Base-by-base conservation (phyloP, 257 asterid species). In the Agastache rugosa region DNA sequence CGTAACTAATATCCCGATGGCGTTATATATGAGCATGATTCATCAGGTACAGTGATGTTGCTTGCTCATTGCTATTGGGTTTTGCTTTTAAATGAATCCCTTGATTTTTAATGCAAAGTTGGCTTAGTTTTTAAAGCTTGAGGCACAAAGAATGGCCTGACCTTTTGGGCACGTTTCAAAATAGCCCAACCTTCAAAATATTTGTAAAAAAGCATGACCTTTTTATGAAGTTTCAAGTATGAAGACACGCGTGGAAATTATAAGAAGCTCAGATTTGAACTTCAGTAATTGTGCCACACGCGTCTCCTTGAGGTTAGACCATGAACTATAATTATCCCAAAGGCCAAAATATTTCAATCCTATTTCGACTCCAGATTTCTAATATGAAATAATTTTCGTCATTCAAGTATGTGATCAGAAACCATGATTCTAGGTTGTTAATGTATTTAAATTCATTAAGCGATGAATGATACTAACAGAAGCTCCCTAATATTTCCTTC, bases 1-100 rank as follows among this genome's bases (percentile, higher is more conserved):
- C 11, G 74, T 80, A 12, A 95, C 96, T 78, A 95, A 95, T 85
- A 59, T 95, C 54, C 99, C 97, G 19, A 88, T 92, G 98, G 96
- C 98, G 6, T 79, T 95, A 37, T 95, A 92, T 71, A 95, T 90
- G 98, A 90, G 96, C 73, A 73, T 84, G 91, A 85, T 90, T 82
- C 99, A 95, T 87, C 99, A 92, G 99, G 99, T 90, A 86, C 48
- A n/a, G n/a, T 17, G n/a, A 15, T 15, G 37, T 50, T 55, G 29
- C 67, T 74, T 45, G 53, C 41, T 29, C 44, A n/a, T 19, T 77
- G 23, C 12, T 10, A 2, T 47, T 31, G 37, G 63, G 41, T 44
- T 56, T 63, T 59, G 31, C 45, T 77, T 65, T 72, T 27, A 62
- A 54, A 50, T 7, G 44, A 44, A 10, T 50, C 16, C 6, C 54